Evolutionary conservation across 805 yeast species (phyloP), one percentile per base, ranked within the genome.

Genomic region (Pichia gijzeniarum): DNA sequence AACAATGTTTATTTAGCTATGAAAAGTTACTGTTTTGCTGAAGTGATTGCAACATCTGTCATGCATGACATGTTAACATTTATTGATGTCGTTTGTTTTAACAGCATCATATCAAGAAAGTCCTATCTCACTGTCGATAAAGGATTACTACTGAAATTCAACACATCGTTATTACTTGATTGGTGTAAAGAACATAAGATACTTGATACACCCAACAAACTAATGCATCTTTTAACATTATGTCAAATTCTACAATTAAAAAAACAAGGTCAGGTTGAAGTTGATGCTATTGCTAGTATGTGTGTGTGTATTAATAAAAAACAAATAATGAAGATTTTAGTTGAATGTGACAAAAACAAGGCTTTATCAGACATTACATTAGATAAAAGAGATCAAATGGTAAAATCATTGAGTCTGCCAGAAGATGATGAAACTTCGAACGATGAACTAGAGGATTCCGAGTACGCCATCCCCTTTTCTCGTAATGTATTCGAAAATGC

Each of bases 101-200:
- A 51, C 34, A 48, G 38, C 3, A 28, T 44, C 6, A 46, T 51
- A 2, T 44, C 41, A 9, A 41, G 44, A 18, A 32, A 33, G 2
- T 37, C 39, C 3, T 46, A 45, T 31, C 34, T 51, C 6, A 44
- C 43, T 8, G 28, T 22, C 13, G 43, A 48, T n/a, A 43, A 35
- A 16, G 43, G 50, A 5, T 13, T 13, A 0, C 18, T 40, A 14
- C 6, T 51, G 12, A 51, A 51, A 31, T 34, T 16, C 14, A 51
- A 51, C 10, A 19, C 46, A 9, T 38, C 48, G 13, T 16, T 45
- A 18, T 18, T 51, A 20, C 33, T 48, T 18, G 49, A 46, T 10
- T 51, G 53, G 53, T 51, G 53, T 27, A 45, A 46, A 13, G 44
- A 48, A 9, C 27, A 43, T 14, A 20, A 38, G 16, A 35, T 51